Conservation (phyloP, 129 eudicot species). For the Logfia minima region DNA sequence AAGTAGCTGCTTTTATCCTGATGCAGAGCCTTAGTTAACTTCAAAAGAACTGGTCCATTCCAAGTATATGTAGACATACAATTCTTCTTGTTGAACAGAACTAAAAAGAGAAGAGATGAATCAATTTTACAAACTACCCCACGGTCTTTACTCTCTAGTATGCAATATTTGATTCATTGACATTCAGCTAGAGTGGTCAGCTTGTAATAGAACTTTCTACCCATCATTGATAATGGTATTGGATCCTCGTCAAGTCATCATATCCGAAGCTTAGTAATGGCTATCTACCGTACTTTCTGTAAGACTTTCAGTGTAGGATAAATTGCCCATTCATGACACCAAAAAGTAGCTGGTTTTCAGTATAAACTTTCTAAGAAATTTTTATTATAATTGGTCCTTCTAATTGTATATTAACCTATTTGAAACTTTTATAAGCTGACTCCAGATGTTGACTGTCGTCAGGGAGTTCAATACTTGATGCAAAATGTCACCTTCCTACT, state of each 20-base stretch:
- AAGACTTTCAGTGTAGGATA: neutral
- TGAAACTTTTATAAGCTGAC: neutral
- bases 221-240: neutral
- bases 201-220: neutral
- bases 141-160: neutral
- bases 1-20: constrained; percentile 6
- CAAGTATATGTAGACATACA: neutral
- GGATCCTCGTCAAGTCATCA: neutral
- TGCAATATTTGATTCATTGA: neutral
- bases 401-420: neutral
- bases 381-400: neutral
- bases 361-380: neutral
- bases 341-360: neutral
- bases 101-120: neutral
- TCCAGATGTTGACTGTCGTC: neutral
- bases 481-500: neutral
- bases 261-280: neutral
- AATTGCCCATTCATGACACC: constrained; percentile 7
- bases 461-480: neutral
- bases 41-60: neutral
- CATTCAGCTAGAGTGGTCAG: neutral
- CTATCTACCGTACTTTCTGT: constrained; percentile 5
- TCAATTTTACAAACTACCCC: constrained; percentile 2
- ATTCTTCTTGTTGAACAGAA: neutral
- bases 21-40: constrained; percentile 6